Percentiles rank a stretch among this genome's conserved stretches.
Evolutionary conservation across 345 rosid genomes (phyloP).

Genomic region (Xanthoceras sorbifolium): DNA sequence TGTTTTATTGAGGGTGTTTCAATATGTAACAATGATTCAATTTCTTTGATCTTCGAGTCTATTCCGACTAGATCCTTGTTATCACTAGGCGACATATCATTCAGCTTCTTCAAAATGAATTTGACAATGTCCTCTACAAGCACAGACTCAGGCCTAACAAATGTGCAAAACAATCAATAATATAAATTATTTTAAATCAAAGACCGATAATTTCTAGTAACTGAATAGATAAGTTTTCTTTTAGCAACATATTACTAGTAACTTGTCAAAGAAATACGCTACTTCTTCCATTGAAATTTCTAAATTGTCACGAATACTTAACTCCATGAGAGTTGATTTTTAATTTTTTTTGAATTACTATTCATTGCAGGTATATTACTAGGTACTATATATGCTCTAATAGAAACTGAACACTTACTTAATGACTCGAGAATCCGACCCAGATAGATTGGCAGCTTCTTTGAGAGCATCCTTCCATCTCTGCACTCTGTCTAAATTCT

Average conservation of each 20-base stretch:
- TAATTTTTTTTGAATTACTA: too few relatives aligned
- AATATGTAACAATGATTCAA: conserved; percentile 23
- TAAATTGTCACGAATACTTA: too few relatives aligned
- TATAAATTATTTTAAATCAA: too few relatives aligned
- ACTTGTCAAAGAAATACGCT: too few relatives aligned
- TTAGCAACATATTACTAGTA: too few relatives aligned
- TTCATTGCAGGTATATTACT: neutral
- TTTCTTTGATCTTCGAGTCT: conserved; percentile 14
- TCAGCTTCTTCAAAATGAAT: conserved; percentile 30
- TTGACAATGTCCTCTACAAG: conserved; percentile 33
- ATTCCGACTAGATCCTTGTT: conserved; percentile 34
- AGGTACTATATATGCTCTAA: neutral
- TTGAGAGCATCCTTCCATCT: conserved; percentile 27
- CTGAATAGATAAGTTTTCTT: too few relatives aligned
- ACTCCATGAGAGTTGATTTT: too few relatives aligned
- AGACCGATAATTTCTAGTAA: too few relatives aligned
- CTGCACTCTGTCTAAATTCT: neutral
- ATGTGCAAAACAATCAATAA: neutral
- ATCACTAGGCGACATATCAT: neutral
- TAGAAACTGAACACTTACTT: neutral
- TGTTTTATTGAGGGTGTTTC: neutral
- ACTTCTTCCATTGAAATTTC: too few relatives aligned
- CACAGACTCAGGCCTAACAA: conserved; percentile 31
- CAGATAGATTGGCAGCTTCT: conserved; percentile 14
- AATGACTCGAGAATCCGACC: conserved; percentile 17